phyloP scores from a whole-genome alignment of 768 basidiomycete genomes.

The Suillus variegatus region DNA sequence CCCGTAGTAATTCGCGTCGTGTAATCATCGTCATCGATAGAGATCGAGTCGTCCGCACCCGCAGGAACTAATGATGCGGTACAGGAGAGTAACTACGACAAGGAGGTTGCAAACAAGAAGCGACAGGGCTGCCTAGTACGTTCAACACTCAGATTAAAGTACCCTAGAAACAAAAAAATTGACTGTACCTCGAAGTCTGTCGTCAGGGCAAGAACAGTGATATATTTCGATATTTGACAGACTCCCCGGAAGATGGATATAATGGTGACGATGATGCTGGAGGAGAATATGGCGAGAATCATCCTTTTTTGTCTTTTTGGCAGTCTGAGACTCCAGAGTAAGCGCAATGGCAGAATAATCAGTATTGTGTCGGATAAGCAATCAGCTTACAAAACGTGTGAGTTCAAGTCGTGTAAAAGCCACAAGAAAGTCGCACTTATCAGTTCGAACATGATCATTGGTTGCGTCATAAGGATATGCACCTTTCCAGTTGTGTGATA shows the following conservation, averaged over 20 bases:
- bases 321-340: constrained; percentile 11
- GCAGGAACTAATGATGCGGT: neutral
- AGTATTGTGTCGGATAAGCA: constrained; percentile 7
- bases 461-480: neutral
- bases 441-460: constrained; percentile 2
- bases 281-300: constrained; percentile 9
- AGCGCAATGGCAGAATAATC: constrained; percentile 1
- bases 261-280: neutral
- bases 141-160: neutral
- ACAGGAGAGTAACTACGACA: constrained; percentile 1
- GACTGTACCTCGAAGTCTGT: constrained; percentile 7
- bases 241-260: constrained; percentile 4
- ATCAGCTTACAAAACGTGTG: neutral
- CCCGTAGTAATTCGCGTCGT: neutral
- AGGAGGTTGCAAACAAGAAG: constrained; percentile 5
- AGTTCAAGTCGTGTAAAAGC: neutral
- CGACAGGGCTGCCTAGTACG: neutral
- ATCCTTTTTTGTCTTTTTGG: constrained; percentile 10
- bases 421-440: neutral
- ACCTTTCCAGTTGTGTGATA: neutral
- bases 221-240: neutral
- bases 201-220: neutral
- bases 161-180: neutral
- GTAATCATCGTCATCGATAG: constrained; percentile 1
- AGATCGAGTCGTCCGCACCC: neutral